These are phyloP conservation scores for Pythium chondricola DNA, from an alignment of 352 stramenopile species.

Conservation along the genomic window DNA sequence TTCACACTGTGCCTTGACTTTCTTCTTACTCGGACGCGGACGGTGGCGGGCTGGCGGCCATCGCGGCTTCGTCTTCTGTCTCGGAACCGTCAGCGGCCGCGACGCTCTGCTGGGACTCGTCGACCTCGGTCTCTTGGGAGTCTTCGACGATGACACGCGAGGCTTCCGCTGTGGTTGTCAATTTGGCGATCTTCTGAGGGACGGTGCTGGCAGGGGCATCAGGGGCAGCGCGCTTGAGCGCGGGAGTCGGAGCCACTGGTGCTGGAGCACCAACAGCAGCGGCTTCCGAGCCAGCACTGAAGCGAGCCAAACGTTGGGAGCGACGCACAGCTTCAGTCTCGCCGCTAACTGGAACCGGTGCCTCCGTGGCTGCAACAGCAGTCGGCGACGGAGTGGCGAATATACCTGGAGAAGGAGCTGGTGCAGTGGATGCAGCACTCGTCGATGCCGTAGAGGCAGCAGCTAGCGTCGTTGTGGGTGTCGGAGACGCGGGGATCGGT, in stretches of 20 bases:
- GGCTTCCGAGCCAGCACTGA: slow-evolving; percentile 1
- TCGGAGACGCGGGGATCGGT: slow-evolving; percentile 51
- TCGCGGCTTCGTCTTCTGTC: slow-evolving; percentile 6
- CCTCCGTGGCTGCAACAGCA: not conserved
- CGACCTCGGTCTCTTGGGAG: slow-evolving; percentile 2
- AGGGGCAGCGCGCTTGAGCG: slow-evolving; percentile 15
- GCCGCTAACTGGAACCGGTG: not conserved
- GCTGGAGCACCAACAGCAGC: not conserved
- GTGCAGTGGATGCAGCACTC: not conserved
- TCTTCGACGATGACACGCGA: not conserved
- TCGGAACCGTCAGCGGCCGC: slow-evolving; percentile 3
- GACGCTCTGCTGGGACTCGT: too few relatives aligned
- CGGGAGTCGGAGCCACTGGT: too few relatives aligned
- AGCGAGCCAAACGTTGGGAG: slow-evolving; percentile 15
- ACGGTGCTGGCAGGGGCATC: not conserved
- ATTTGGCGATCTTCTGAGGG: slow-evolving; percentile 5
- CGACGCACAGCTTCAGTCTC: slow-evolving; percentile 12
- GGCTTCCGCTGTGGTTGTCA: not conserved
- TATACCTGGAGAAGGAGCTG: too few relatives aligned
- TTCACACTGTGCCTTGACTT: too few relatives aligned
- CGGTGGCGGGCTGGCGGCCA: too few relatives aligned
- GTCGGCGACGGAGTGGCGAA: not conserved
- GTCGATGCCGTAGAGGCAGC: not conserved
- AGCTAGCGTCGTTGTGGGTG: slow-evolving; percentile 12
- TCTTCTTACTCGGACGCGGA: too few relatives aligned